Evolutionary conservation across 768 basidiomycete species (phyloP).

Genomic region (Rhodotorula taiwanensis): DNA sequence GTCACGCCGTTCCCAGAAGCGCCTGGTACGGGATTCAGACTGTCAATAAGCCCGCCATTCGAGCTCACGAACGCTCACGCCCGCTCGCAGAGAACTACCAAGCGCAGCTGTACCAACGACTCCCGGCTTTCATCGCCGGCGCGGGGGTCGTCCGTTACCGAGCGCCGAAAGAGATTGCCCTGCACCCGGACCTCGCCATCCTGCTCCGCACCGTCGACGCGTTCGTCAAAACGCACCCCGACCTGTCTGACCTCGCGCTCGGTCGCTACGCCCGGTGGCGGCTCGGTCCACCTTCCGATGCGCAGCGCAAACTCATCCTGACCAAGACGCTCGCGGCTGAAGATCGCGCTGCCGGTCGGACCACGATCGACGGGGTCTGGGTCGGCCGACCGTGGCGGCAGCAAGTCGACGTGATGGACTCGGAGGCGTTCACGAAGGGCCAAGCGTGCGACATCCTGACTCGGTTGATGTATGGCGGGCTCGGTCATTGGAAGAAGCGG

Average conservation of each 20-base stretch:
- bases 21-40: too few relatives aligned
- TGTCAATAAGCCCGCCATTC: too few relatives aligned
- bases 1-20: slow-evolving; percentile 44
- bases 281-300: slow-evolving; percentile 41
- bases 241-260: background rate
- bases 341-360: background rate
- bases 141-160: background rate
- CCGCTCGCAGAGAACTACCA: background rate
- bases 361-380: slow-evolving; percentile 22
- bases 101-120: slow-evolving; percentile 1
- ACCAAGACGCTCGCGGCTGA: background rate
- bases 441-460: slow-evolving; percentile 72
- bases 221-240: background rate
- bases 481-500: background rate
- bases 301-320: slow-evolving; percentile 1
- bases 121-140: background rate
- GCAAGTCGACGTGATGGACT: slow-evolving; percentile 41
- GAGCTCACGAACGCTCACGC: background rate
- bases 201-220: slow-evolving; percentile 20
- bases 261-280: slow-evolving; percentile 13
- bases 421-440: slow-evolving; percentile 59
- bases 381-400: slow-evolving; percentile 40
- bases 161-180: slow-evolving; percentile 4
- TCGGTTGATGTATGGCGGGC: slow-evolving; percentile 65
- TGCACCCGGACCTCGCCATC: background rate